These are phyloP conservation scores for Blepharisma japonicum DNA, from an alignment of 73 alveolate species.

Conservation along the genomic window DNA sequence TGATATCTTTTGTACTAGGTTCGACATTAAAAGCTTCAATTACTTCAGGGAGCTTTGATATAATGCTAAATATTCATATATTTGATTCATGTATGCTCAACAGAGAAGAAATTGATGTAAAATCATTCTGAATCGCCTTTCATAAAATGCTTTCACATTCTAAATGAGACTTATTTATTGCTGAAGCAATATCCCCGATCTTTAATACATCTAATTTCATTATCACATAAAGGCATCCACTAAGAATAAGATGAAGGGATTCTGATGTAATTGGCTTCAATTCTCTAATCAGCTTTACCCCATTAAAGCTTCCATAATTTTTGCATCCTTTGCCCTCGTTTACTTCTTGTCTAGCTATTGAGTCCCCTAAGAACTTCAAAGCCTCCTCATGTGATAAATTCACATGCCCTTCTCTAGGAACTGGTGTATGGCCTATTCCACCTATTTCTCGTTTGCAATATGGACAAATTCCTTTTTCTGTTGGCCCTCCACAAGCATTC, in stretches of 20 bases:
- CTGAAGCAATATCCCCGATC: not conserved
- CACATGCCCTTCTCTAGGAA: conserved; percentile 24
- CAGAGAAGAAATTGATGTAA: not conserved
- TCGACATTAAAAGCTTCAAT: not conserved
- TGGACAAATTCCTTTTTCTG: not conserved
- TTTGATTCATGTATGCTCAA: not conserved
- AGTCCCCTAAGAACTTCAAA: not conserved
- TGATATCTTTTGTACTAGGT: not conserved
- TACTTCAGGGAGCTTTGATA: not conserved
- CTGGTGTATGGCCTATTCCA: conserved; percentile 20
- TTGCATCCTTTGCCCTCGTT: not conserved
- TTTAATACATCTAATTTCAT: not conserved
- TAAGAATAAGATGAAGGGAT: not conserved
- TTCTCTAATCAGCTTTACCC: not conserved
- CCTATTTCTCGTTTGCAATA: conserved; percentile 22
- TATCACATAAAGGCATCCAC: not conserved
- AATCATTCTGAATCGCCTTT: not conserved
- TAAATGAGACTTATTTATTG: not conserved
- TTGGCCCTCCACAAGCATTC: conserved; percentile 22
- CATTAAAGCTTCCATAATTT: not conserved
- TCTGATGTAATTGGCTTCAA: not conserved
- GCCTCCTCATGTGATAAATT: conserved; percentile 33
- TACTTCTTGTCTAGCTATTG: not conserved
- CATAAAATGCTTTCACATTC: not conserved
- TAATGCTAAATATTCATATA: not conserved